Conservation (phyloP, 2,329 filamentous ascomycete genomes). For the Arachnopeziza araneosa region DNA sequence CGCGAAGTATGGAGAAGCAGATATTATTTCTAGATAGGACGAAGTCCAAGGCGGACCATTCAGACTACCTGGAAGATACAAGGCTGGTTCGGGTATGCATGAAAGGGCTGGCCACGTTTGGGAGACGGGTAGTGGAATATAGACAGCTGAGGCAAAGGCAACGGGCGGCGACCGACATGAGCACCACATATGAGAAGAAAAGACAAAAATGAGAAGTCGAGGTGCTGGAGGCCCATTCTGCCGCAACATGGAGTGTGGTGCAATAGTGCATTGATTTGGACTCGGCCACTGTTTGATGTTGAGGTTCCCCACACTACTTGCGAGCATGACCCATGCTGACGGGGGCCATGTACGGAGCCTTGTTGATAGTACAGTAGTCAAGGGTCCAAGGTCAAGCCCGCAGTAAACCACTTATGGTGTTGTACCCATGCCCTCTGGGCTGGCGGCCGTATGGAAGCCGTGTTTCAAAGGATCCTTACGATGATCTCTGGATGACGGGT, state of each 20-base stretch:
- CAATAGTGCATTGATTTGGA: conserved; percentile 30
- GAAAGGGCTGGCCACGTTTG: conserved; percentile 21
- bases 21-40: conserved; percentile 18
- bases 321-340: conserved; percentile 24
- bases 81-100: conserved; percentile 22
- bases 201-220: conserved; percentile 13
- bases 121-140: conserved; percentile 24
- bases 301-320: conserved; percentile 28
- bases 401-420: conserved; percentile 20
- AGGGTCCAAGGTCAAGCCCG: conserved; percentile 21
- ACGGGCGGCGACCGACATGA: conserved; percentile 28
- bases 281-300: conserved; percentile 31
- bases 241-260: conserved; percentile 15
- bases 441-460: conserved; percentile 20
- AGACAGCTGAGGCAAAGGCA: conserved; percentile 24
- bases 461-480: conserved; percentile 23
- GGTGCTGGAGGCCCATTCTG: conserved; percentile 1
- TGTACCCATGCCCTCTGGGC: conserved; percentile 15
- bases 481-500: conserved; percentile 11
- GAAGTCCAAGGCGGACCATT: conserved; percentile 18
- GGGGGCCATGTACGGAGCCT: conserved; percentile 24
- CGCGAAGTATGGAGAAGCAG: conserved; percentile 10
- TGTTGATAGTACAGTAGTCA: conserved; percentile 29
- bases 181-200: conserved; percentile 20
- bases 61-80: conserved; percentile 18